Base-by-base conservation (phyloP, 2,329 filamentous ascomycete genomes). In the Monilinia aucupariae region DNA sequence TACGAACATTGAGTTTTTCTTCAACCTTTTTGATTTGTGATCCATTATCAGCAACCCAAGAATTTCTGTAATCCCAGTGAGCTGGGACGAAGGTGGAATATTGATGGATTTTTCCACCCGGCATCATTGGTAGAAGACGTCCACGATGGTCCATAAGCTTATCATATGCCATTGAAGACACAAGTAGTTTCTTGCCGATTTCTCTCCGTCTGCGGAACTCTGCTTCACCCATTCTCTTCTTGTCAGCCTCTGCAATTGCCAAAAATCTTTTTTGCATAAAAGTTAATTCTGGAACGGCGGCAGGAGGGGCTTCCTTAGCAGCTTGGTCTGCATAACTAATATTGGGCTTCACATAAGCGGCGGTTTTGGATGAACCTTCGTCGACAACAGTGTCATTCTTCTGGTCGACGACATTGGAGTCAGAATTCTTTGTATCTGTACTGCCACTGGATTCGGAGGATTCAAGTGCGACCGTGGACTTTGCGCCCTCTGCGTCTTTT, bases 121-220 rank as follows among this genome's bases (percentile, higher is more conserved):
- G 48, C 13, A 12, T 30, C 1, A 25, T 50, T 20, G 48, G 48
- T 10, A 50, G 27, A 17, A 50, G 48, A 30, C 27, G 17, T 3
- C 12, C 1, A 20, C 20, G 48, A 17, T 20, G 27, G 3, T n/a
- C 7, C 17, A n/a, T 32, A 20, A 17, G 9, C 4, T 50, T 17
- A 17, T 20, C 4, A 20, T 15, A 7, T 2, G 20, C 1, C 5
- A 8, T 17, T 27, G 15, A 5, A 12, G 0, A 1, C 7, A 7
- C 13, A 7, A 4, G 10, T 1, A 7, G 13, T 8, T 50, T 20
- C 9, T 1, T 13, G 9, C 5, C 15, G 5, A 30, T 8, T 6
- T 9, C 12, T 50, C 9, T 12, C 8, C 2, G 8, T 50, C 48
- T 50, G 13, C 30, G 4, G 25, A 25, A 50, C 3, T 25, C 48